Base-by-base conservation (phyloP, 768 basidiomycete genomes). In the Agrocybe chaxingu region DNA sequence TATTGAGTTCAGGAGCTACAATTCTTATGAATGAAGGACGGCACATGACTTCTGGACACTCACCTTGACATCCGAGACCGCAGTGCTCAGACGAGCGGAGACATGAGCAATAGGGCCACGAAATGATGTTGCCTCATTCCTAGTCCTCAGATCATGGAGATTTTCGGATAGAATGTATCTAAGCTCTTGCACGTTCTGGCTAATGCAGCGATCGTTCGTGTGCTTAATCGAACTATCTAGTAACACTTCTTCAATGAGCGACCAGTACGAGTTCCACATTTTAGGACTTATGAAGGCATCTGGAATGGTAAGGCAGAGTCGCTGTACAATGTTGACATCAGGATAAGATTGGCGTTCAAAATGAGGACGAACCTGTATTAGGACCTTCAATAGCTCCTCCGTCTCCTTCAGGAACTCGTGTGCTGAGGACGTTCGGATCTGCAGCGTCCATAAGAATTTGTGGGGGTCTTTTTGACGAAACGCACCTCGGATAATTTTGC, bases 111-210 rank as follows among this genome's bases (percentile, higher is more conserved):
- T 84, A 7, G 85, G 74, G 55, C 80, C 81, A 38, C 76, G 75
- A 53, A 92, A 90, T 31, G 87, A 65, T 77, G 92, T 82, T 2
- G 87, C 87, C 52, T 93, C 88, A 52, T 93, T 94, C 48, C 93
- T 77, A 47, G 78, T 72, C 54, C 79, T 82, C 19, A 93, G 81
- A 58, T 89, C 87, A n/a, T 70, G 68, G 41, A 89, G 76, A 50
- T 84, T 81, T 44, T 81, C 78, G 3, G 75, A 63, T 32, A 92
- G 69, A 1, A 70, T 68, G 40, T 70, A 74, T 42, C 68, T 79
- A 53, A 83, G 61, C 49, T 75, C 74, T 19, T 70, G 70, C 32
- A 64, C 55, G 42, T 66, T 72, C 48, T 74, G 71, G 34, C 72
- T 74, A 11, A 75, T 59, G 48, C 67, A 62, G 41, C 62, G 61